phyloP scores from a whole-genome alignment of 2,329 filamentous ascomycete genomes.

The Colletotrichum truncatum region DNA sequence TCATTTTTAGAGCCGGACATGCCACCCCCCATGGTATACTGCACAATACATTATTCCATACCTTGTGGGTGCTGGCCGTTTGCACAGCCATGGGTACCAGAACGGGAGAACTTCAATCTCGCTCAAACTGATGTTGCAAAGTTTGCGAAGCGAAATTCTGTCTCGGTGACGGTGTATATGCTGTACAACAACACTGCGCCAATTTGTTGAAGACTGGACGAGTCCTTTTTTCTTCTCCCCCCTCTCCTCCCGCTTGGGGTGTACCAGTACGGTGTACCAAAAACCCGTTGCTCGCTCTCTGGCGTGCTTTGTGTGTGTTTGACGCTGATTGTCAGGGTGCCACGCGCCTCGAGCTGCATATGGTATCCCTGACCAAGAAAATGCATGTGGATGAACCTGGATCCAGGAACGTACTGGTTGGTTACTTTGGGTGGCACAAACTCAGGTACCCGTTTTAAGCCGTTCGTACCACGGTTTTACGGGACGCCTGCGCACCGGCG shows the following conservation, averaged over 20 bases:
- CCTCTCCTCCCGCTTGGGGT: neutral
- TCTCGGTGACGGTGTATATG: neutral
- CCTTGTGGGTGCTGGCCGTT: neutral
- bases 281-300: neutral
- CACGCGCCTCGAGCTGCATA: conserved; percentile 11
- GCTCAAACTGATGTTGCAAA: neutral
- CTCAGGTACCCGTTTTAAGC: conserved; percentile 17
- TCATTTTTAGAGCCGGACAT: conserved; percentile 8
- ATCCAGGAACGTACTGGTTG: neutral
- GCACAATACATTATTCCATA: neutral
- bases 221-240: neutral
- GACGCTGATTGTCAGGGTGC: conserved; percentile 18
- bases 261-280: no score
- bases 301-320: neutral
- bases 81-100: neutral
- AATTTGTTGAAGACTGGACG: conserved; percentile 8
- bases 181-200: conserved; percentile 1
- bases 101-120: neutral
- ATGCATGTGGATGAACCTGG: conserved; percentile 9
- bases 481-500: conserved; percentile 18
- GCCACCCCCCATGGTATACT: conserved; percentile 1
- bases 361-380: neutral
- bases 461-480: neutral
- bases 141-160: conserved; percentile 3
- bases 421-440: neutral